phyloP scores from a whole-genome alignment of 768 basidiomycete genomes.

The Boletus rubropictus region DNA sequence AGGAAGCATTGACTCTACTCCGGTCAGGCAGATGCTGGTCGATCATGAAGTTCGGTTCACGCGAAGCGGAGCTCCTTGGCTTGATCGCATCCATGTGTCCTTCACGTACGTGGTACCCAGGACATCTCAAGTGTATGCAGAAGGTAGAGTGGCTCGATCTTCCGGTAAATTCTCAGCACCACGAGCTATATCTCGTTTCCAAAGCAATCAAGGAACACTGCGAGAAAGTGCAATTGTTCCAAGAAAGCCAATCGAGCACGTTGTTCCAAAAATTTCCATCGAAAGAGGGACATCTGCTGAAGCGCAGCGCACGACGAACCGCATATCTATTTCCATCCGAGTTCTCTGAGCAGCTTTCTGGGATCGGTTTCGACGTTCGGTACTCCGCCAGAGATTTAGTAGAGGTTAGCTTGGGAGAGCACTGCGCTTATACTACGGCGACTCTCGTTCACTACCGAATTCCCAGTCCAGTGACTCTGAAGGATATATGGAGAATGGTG shows the following conservation, averaged over 20 bases:
- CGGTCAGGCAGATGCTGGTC: constrained; percentile 35
- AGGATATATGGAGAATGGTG: constrained; percentile 3
- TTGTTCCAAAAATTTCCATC: constrained; percentile 6
- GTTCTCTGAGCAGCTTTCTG: not conserved
- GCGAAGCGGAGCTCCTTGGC: constrained; percentile 30
- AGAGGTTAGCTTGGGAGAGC: constrained; percentile 1
- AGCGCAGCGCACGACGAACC: constrained; percentile 15
- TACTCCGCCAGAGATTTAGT: constrained; percentile 13
- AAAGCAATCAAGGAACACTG: constrained; percentile 28
- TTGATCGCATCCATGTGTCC: constrained; percentile 34
- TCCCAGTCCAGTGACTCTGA: not conserved
- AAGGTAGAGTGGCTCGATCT: constrained; percentile 29
- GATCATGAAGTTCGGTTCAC: constrained; percentile 32
- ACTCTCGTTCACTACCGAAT: not conserved
- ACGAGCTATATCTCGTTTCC: constrained; percentile 21
- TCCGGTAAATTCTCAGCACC: constrained; percentile 28
- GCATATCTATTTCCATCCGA: constrained; percentile 13
- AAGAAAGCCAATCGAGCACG: not conserved
- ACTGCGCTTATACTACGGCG: constrained; percentile 17
- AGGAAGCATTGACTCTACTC: constrained; percentile 39
- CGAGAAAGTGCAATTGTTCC: constrained; percentile 12
- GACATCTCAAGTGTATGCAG: constrained; percentile 36
- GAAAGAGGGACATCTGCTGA: constrained; percentile 7
- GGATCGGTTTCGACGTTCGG: not conserved
- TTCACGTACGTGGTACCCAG: constrained; percentile 34